These are phyloP conservation scores for Cryptococcus jaspeensis DNA, from an alignment of 1,284 basidiomycete genomes.

Conservation along the genomic window DNA sequence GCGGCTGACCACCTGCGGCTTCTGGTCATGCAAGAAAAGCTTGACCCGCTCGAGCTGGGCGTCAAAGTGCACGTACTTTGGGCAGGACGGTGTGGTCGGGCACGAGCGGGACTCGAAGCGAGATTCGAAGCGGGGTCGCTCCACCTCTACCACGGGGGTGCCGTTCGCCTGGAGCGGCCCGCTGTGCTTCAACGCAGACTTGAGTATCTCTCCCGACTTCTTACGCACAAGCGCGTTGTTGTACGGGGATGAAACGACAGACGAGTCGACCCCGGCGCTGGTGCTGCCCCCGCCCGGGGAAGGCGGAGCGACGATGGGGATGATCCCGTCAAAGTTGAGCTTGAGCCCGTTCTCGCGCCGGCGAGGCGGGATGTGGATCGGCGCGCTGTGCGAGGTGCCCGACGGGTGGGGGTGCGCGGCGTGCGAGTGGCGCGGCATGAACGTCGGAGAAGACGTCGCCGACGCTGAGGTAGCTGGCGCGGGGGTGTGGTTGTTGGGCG, in stretches of 20 bases:
- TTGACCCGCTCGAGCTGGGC: conserved; percentile 82
- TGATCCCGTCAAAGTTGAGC: conserved; percentile 47
- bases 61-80: conserved; percentile 91
- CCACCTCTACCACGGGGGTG: conserved; percentile 19
- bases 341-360: conserved; percentile 48
- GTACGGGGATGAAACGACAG: conserved; percentile 37
- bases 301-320: conserved; percentile 15
- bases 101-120: conserved; percentile 62
- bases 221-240: conserved; percentile 63
- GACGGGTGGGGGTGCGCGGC: conserved; percentile 21
- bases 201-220: conserved; percentile 79
- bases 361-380: conserved; percentile 19
- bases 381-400: conserved; percentile 26
- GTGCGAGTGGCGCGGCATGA: conserved; percentile 33
- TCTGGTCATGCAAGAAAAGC: conserved; percentile 88
- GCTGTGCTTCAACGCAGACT: conserved; percentile 79
- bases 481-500: background rate
- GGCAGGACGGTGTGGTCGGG: conserved; percentile 66
- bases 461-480: background rate
- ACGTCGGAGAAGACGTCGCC: conserved; percentile 6
- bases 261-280: conserved; percentile 14
- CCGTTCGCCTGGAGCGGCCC: conserved; percentile 51
- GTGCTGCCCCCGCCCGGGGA: too few species aligned
- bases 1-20: conserved; percentile 86
- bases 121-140: conserved; percentile 55